Conservation (phyloP, 108 stramenopile genomes). For the Discostella pseudostelligera region DNA sequence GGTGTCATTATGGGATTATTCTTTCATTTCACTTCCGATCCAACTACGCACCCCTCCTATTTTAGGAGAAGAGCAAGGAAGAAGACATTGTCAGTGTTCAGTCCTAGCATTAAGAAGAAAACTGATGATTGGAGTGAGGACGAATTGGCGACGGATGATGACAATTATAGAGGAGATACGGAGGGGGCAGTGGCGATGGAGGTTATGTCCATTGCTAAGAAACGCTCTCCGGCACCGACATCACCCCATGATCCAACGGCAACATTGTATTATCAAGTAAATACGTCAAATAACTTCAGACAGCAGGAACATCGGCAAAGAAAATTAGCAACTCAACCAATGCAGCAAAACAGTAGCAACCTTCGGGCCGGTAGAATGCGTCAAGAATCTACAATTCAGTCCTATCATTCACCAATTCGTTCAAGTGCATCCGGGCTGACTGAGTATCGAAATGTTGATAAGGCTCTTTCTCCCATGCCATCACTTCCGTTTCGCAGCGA, state of each 20-base stretch:
- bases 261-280: conserved; percentile 31
- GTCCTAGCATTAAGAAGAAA: conserved; percentile 52
- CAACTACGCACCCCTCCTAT: conserved; percentile 17
- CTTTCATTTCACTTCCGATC: conserved; percentile 55
- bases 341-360: conserved; percentile 8
- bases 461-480: conserved; percentile 3
- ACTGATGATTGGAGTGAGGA: conserved; percentile 79
- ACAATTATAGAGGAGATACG: conserved; percentile 27
- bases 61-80: conserved; percentile 22
- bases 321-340: conserved; percentile 20
- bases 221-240: conserved; percentile 18
- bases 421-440: conserved; percentile 11
- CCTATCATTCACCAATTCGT: conserved; percentile 29
- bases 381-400: not conserved
- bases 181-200: conserved; percentile 9
- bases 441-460: conserved; percentile 6
- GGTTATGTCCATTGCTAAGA: conserved; percentile 30
- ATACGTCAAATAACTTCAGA: conserved; percentile 20
- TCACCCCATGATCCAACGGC: conserved; percentile 31
- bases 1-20: conserved; percentile 63
- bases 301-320: conserved; percentile 37
- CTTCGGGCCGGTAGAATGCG: not conserved
- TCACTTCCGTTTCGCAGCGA: conserved; percentile 14
- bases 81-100: conserved; percentile 2
- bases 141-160: conserved; percentile 44